Evolutionary conservation across 331 rosid species (phyloP).

Genomic region (Malus hybrid): DNA sequence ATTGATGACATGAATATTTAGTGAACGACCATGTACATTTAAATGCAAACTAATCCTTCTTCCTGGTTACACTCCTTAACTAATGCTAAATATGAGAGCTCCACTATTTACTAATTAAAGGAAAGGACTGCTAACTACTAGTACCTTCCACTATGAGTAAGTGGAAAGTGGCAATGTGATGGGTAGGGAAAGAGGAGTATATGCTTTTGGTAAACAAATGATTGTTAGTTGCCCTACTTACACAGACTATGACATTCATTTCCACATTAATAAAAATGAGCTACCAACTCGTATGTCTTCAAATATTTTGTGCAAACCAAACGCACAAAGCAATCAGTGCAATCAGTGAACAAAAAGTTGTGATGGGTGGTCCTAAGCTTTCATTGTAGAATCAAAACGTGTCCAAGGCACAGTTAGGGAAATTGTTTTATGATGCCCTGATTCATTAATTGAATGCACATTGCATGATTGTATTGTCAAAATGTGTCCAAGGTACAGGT

Average conservation of each 20-base stretch:
- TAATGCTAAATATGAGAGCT: not conserved
- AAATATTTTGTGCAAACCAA: not conserved
- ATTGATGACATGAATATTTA: not conserved
- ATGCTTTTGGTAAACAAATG: not conserved
- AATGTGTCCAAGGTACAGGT: not conserved
- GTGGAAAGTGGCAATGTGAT: not conserved
- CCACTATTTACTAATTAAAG: not conserved
- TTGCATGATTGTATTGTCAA: not conserved
- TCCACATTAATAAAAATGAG: not conserved
- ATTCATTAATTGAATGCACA: not conserved
- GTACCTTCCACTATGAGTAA: not conserved
- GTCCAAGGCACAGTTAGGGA: not conserved
- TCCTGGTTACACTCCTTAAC: not conserved
- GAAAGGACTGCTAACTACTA: not conserved
- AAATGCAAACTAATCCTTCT: not conserved
- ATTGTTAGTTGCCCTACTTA: conserved; percentile 10
- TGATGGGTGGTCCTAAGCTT: not conserved
- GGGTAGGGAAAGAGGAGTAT: not conserved
- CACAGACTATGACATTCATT: not conserved
- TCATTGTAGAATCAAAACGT: not conserved
- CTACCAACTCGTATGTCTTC: not conserved
- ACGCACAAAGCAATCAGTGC: not conserved
- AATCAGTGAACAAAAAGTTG: not conserved
- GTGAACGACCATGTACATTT: not conserved
- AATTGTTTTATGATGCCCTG: not conserved